Evolutionary conservation across 2,329 filamentous ascomycete species (phyloP), one percentile per base, ranked within the genome.

Genomic region (Didymella segeticola): DNA sequence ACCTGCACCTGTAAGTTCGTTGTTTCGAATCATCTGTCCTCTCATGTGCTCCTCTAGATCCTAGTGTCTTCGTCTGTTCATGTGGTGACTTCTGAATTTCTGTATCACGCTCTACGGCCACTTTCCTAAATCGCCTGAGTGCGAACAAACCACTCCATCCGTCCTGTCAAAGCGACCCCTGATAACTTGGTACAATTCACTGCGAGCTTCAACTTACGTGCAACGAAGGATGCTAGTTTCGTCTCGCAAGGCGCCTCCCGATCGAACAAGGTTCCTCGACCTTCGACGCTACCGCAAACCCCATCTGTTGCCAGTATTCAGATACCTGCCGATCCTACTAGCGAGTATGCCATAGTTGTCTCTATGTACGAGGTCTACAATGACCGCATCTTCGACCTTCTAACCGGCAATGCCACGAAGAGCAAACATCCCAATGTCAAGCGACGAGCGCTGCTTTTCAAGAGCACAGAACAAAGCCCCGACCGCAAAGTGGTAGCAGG

Each of bases 361-460:
- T 96, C 92, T 47, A 99, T 99, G 93, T 98, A 98, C 75, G 95
- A 99, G 74, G 93, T 99, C 1, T 97, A 99, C 79, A 99, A 99
- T 70, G 93, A 99, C 76, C 88, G 93, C 29, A 98, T 99, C 62
- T 98, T 96, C 72, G 95, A 99, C 68, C 85, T 99, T 0, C 80
- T 99, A 1, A 89, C 89, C 0, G 80, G 82, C 0, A 82, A 84
- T 2, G 76, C 80, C 19, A 83, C 83, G 57, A 83, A 82, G 29
- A 81, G 82, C 5, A 88, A 79, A 57, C 69, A 73, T 42, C 75
- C 76, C 23, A 77, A 75, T 23, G 75, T 79, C n/a, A 79, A 80
- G 57, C 86, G 95, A n/a, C 86, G 93, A 23, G 87, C 91, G 0
- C 78, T 99, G 2, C 80, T 96, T 0, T 99, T 97, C 83, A 99